These are phyloP conservation scores for Martensiomyces pterosporus DNA, from an alignment of 192 early-diverging fungal genomes.

Conservation along the genomic window DNA sequence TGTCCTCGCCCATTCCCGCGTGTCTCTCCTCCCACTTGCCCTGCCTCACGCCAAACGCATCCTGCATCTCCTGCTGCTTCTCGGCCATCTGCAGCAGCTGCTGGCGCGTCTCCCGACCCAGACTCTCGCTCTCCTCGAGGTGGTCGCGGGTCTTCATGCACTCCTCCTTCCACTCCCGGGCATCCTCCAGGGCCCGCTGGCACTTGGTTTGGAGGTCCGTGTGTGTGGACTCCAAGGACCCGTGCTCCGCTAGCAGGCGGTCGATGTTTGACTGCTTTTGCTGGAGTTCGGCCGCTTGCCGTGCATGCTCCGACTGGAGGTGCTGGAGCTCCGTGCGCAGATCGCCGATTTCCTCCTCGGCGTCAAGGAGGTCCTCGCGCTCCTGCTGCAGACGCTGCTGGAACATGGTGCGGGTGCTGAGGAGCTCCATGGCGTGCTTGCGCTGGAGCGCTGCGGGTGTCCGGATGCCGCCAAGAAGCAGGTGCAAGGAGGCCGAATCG, in stretches of 20 bases:
- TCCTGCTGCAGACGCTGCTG: neutral
- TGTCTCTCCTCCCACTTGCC: conserved; percentile 2
- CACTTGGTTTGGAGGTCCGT: neutral
- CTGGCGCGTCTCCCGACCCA: neutral
- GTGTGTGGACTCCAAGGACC: neutral
- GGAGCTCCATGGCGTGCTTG: neutral
- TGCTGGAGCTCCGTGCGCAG: neutral
- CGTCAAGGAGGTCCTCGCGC: neutral
- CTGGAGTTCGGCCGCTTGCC: conserved; percentile 2
- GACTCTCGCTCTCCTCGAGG: conserved; percentile 8
- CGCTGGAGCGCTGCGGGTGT: no score
- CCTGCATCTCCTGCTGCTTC: conserved; percentile 3
- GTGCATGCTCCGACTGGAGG: neutral
- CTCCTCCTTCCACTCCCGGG: conserved; percentile 20
- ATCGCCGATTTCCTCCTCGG: conserved; percentile 6
- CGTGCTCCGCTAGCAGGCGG: neutral
- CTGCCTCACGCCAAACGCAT: conserved; percentile 1
- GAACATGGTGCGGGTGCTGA: neutral
- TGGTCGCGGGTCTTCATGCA: conserved; percentile 6
- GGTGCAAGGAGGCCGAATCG: no score
- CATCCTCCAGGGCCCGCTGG: neutral
- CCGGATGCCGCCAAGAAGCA: no score
- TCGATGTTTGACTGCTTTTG: conserved; percentile 5
- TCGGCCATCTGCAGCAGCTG: conserved; percentile 4
- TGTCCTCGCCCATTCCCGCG: conserved; percentile 8